Conservation (phyloP, 2,329 filamentous ascomycete species). For the Calycina marina region DNA sequence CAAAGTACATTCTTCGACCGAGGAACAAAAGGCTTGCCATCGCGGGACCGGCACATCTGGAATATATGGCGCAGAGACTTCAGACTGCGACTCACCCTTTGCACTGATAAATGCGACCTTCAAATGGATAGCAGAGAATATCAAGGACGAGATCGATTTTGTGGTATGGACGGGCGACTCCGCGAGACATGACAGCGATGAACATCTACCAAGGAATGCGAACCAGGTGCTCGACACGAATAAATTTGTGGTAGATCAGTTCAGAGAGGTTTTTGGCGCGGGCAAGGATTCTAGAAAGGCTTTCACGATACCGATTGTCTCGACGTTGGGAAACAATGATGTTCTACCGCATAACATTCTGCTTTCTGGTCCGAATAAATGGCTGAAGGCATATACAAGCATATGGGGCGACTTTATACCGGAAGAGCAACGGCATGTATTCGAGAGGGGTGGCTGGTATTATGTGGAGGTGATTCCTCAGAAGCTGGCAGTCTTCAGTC, state of each 20-base stretch:
- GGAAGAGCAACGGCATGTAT: constrained; percentile 80
- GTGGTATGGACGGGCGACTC: constrained; percentile 89
- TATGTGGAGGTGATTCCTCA: constrained; percentile 81
- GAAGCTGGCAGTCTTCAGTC: constrained; percentile 74
- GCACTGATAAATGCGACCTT: constrained; percentile 78
- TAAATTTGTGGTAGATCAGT: constrained; percentile 57
- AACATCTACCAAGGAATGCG: constrained; percentile 58
- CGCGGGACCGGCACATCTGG: constrained; percentile 63
- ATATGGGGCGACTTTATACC: constrained; percentile 85
- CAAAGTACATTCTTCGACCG: constrained; percentile 59
- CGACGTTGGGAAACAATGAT: constrained; percentile 93
- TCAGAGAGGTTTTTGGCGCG: constrained; percentile 56
- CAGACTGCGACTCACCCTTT: constrained; percentile 75
- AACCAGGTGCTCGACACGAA: constrained; percentile 70
- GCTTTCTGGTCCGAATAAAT: constrained; percentile 68
- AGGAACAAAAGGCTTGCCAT: constrained; percentile 61
- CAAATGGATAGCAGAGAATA: constrained; percentile 66
- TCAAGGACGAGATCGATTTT: constrained; percentile 73
- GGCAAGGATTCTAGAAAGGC: constrained; percentile 39
- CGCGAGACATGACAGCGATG: constrained; percentile 79
- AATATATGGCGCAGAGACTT: constrained; percentile 69
- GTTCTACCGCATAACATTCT: constrained; percentile 96
- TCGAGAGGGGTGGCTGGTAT: constrained; percentile 89
- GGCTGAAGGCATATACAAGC: constrained; percentile 61
- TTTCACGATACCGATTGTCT: constrained; percentile 65